A percentile compares a stretch with the other conserved stretches of the same genome.
phyloP scores from a whole-genome alignment of 179 eudicot genomes.

The Heliamphora pulchella region DNA sequence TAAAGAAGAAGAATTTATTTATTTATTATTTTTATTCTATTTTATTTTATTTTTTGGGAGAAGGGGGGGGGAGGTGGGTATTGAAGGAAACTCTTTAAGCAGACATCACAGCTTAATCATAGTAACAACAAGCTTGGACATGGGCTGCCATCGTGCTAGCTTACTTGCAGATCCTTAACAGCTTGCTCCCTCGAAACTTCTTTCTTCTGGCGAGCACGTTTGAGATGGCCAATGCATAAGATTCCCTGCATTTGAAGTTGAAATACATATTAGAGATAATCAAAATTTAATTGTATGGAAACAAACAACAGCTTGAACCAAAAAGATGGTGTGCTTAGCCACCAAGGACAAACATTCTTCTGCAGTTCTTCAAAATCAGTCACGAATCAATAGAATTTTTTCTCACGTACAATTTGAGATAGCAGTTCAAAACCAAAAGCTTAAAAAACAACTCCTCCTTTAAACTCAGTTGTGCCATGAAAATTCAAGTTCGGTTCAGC shows the following conservation, averaged over 20 bases:
- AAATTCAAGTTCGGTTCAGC: not conserved
- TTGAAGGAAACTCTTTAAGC: not conserved
- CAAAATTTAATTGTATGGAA: not conserved
- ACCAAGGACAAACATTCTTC: not conserved
- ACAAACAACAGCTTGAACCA: not conserved
- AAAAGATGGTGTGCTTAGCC: not conserved
- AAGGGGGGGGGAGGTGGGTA: too few relatives aligned
- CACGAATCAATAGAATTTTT: not conserved
- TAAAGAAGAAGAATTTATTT: too few relatives aligned
- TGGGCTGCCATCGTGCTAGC: not conserved
- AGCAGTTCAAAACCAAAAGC: not conserved
- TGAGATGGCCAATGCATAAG: constrained; percentile 71
- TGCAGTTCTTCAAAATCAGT: not conserved
- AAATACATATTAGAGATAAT: constrained; percentile 7
- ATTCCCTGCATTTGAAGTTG: constrained; percentile 46
- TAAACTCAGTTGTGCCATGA: not conserved
- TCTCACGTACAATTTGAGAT: not conserved
- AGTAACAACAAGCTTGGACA: not conserved
- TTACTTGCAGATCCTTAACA: constrained; percentile 69
- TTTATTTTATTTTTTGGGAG: too few relatives aligned
- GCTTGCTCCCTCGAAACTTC: constrained; percentile 68
- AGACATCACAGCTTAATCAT: not conserved
- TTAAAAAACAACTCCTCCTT: not conserved
- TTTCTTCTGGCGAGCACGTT: constrained; percentile 74
- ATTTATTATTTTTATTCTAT: too few relatives aligned